These are phyloP conservation scores for Amanita brunnescens DNA, from an alignment of 768 basidiomycete genomes.

Conservation along the genomic window DNA sequence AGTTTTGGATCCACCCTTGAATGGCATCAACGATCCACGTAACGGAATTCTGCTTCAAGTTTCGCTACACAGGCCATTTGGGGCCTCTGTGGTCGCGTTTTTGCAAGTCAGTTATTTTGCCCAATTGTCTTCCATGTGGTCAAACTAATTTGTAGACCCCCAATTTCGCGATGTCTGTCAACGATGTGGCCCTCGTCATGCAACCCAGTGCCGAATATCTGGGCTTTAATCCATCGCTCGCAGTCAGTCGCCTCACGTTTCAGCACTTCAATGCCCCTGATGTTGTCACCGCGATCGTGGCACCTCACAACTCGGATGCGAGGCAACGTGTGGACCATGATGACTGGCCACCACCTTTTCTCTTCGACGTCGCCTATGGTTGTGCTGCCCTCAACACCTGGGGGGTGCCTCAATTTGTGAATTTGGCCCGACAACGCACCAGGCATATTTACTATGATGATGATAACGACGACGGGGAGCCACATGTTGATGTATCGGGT, in stretches of 20 bases:
- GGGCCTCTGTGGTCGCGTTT: constrained; percentile 13
- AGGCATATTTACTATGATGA: constrained; percentile 11
- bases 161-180: constrained; percentile 14
- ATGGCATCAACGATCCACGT: constrained; percentile 14
- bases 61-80: constrained; percentile 9
- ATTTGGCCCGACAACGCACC: constrained; percentile 9
- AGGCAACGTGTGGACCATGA: constrained; percentile 7
- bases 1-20: constrained; percentile 14
- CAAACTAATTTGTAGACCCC: constrained; percentile 13
- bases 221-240: constrained; percentile 3
- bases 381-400: constrained; percentile 15
- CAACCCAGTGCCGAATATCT: constrained; percentile 9
- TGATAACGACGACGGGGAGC: neutral
- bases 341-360: constrained; percentile 12
- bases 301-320: constrained; percentile 15
- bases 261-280: constrained; percentile 10
- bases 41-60: constrained; percentile 10
- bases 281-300: constrained; percentile 1
- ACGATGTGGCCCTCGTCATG: constrained; percentile 12
- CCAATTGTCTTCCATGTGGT: constrained; percentile 7
- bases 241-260: neutral
- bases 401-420: constrained; percentile 11
- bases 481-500: constrained; percentile 1
- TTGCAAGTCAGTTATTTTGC: constrained; percentile 15
- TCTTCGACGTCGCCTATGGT: constrained; percentile 14